phyloP scores from a whole-genome alignment of 345 rosid species.

The Anacardium occidentale region DNA sequence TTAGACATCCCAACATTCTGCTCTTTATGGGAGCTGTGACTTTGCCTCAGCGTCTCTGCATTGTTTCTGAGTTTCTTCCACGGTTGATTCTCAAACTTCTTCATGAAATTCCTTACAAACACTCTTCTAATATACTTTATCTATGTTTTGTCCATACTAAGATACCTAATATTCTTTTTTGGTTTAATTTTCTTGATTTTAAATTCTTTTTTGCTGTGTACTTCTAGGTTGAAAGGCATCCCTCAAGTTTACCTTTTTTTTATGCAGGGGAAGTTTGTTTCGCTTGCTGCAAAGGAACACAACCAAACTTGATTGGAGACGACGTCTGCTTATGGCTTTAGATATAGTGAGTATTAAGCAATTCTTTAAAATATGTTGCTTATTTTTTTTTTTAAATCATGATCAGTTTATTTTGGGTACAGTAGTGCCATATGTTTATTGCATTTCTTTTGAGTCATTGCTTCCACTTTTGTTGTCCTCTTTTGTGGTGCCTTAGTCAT shows the following conservation, averaged over 20 bases:
- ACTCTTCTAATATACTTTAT: not conserved
- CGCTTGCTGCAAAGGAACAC: conserved; percentile 74
- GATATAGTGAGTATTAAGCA: conserved; percentile 66
- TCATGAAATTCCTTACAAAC: not conserved
- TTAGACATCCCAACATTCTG: too few relatives aligned
- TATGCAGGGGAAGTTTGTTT: conserved; percentile 91
- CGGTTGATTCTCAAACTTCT: conserved; percentile 52
- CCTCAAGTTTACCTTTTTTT: conserved; percentile 16
- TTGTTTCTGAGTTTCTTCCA: conserved; percentile 97
- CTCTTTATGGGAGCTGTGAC: too few relatives aligned
- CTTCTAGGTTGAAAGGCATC: conserved; percentile 20
- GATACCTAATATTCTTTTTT: too few relatives aligned
- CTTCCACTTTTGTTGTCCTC: conserved; percentile 15
- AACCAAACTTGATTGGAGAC: conserved; percentile 85
- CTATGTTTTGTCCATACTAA: too few relatives aligned
- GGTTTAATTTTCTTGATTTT: not conserved
- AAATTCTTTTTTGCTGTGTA: not conserved
- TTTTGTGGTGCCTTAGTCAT: not conserved
- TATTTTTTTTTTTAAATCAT: conserved; percentile 6
- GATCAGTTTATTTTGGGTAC: conserved; percentile 7
- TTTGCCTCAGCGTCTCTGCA: conserved; percentile 76
- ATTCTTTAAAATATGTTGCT: not conserved
- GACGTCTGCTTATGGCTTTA: conserved; percentile 79
- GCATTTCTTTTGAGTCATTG: conserved; percentile 2
- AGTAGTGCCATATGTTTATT: conserved; percentile 9